phyloP scores from a whole-genome alignment of 495 filamentous ascomycete genomes.

The Hyaloscypha hepaticicola region DNA sequence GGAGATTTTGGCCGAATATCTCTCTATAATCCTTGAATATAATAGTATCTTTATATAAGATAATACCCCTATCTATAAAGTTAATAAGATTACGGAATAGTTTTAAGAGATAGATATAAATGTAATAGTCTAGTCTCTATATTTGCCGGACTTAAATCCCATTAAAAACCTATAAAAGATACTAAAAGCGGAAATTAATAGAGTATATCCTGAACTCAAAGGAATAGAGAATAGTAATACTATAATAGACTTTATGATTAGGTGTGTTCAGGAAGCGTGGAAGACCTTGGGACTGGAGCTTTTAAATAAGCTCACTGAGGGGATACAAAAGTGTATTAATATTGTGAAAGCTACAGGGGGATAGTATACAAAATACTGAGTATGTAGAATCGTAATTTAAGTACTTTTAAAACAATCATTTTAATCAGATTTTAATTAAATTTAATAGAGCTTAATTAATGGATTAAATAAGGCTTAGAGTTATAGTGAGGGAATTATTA shows the following conservation, averaged over 20 bases:
- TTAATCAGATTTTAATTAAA: too few relatives aligned
- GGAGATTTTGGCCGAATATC: slow-evolving; percentile 10
- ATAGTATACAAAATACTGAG: slow-evolving; percentile 26
- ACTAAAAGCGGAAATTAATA: too few relatives aligned
- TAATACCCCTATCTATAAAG: slow-evolving; percentile 4
- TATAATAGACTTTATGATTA: too few relatives aligned
- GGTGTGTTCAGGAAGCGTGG: too few relatives aligned
- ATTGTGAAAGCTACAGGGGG: slow-evolving; percentile 7
- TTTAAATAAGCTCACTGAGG: slow-evolving; percentile 14
- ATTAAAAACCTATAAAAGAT: too few relatives aligned
- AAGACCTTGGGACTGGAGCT: slow-evolving; percentile 11
- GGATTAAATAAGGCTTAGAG: neutral
- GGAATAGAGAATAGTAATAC: too few relatives aligned
- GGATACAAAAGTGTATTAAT: slow-evolving; percentile 21
- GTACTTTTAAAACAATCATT: too few relatives aligned
- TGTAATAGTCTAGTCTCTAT: slow-evolving; percentile 11
- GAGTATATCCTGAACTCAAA: too few relatives aligned
- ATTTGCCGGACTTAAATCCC: slow-evolving; percentile 14
- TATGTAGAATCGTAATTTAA: too few relatives aligned
- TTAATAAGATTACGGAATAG: neutral
- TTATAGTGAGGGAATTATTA: neutral
- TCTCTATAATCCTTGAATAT: slow-evolving; percentile 2
- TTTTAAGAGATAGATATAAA: slow-evolving; percentile 7
- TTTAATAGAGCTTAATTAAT: neutral
- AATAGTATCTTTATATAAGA: slow-evolving; percentile 10